phyloP scores from a whole-genome alignment of 768 basidiomycete species.

The Heimioporus sp. region DNA sequence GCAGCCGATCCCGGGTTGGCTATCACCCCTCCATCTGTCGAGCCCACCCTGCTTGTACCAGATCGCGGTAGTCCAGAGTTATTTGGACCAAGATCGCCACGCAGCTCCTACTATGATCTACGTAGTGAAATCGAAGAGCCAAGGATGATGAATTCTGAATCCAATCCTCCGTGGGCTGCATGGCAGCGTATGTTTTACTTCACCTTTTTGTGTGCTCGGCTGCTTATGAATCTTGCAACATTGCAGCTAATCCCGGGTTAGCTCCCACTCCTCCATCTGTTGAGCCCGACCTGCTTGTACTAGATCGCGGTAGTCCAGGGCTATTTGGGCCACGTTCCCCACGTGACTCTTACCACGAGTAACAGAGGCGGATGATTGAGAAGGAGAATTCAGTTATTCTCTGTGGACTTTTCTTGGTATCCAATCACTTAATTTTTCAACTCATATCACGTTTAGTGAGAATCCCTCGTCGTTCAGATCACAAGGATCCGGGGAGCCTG shows the following conservation, averaged over 20 bases:
- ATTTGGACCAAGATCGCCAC: conserved; percentile 76
- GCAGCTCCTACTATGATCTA: conserved; percentile 39
- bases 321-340: conserved; percentile 78
- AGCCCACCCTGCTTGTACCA: conserved; percentile 61
- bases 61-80: conserved; percentile 59
- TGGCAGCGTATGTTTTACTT: conserved; percentile 58
- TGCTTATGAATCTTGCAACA: too few species aligned
- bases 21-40: conserved; percentile 59
- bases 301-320: conserved; percentile 57
- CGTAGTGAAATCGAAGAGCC: too few species aligned
- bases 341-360: conserved; percentile 30
- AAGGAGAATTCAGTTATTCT: too few species aligned
- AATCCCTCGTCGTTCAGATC: too few species aligned
- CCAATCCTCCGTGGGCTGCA: conserved; percentile 57
- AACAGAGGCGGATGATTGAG: too few species aligned
- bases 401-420: too few species aligned
- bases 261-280: conserved; percentile 59
- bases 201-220: too few species aligned
- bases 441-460: too few species aligned
- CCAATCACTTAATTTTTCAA: too few species aligned
- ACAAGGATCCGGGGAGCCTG: too few species aligned
- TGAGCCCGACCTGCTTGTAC: conserved; percentile 59
- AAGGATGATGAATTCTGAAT: too few species aligned
- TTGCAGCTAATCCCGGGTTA: conserved; percentile 8
- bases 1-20: conserved; percentile 20